These are phyloP conservation scores for Aquilaria agallochum DNA, from an alignment of 441 rosid species.

Conservation along the genomic window DNA sequence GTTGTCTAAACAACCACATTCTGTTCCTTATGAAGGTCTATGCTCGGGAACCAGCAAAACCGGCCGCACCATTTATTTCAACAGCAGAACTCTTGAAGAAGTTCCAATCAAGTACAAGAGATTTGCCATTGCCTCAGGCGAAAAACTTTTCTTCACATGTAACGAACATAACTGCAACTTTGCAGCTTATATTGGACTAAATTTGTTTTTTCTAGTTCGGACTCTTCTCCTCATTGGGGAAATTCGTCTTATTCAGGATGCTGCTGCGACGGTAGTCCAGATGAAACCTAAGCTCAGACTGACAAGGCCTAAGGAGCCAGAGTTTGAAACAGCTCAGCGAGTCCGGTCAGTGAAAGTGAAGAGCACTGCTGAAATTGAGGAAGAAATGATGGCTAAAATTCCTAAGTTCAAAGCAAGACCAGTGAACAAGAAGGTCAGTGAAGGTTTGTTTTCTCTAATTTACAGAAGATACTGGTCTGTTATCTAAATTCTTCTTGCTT, in stretches of 20 bases:
- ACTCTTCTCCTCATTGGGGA: conserved; percentile 2
- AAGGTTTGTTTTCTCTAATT: too few species aligned
- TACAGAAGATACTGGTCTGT: background rate
- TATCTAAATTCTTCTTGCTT: background rate
- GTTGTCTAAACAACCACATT: conserved; percentile 2
- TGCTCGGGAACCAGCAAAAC: conserved; percentile 45
- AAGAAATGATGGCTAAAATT: conserved; percentile 94
- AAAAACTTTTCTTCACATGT: conserved; percentile 48
- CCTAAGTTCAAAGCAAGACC: conserved; percentile 98
- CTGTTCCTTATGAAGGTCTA: conserved; percentile 49
- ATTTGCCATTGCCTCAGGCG: conserved; percentile 47
- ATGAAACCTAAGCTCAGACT: conserved; percentile 64
- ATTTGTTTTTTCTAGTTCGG: background rate
- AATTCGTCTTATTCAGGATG: conserved; percentile 23
- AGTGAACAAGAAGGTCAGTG: conserved; percentile 79
- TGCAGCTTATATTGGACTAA: background rate
- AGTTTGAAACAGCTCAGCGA: conserved; percentile 86
- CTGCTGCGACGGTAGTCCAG: conserved; percentile 39
- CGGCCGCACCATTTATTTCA: conserved; percentile 64
- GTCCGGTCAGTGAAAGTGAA: conserved; percentile 68
- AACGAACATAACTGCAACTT: conserved; percentile 14
- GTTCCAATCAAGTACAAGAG: conserved; percentile 86
- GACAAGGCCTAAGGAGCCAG: conserved; percentile 96
- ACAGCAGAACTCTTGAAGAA: conserved; percentile 87
- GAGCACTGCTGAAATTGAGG: conserved; percentile 92